Evolutionary conservation across 805 yeast genomes (phyloP).

Genomic region (Yarrowia sp.): DNA sequence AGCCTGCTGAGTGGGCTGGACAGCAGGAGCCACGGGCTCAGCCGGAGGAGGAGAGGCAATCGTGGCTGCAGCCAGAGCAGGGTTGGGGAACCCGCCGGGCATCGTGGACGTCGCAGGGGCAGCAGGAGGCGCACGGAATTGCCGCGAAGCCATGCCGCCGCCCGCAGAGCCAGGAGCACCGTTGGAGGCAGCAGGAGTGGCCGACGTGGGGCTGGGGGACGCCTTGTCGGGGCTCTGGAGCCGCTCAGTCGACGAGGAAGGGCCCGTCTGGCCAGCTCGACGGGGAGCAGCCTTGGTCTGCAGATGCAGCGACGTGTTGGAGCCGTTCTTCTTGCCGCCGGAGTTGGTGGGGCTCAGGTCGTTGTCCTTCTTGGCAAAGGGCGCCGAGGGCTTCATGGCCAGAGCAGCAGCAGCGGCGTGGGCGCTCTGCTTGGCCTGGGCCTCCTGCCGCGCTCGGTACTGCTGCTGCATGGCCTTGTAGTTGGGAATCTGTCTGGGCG

Average conservation of each 20-base stretch:
- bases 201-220: constrained; percentile 4
- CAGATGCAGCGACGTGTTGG: constrained; percentile 19
- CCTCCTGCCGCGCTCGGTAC: constrained; percentile 18
- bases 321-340: constrained; percentile 4
- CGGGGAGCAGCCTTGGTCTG: constrained; percentile 16
- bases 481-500: constrained; percentile 27
- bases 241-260: constrained; percentile 6
- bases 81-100: constrained; percentile 18
- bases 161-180: background rate
- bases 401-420: constrained; percentile 20
- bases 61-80: constrained; percentile 19
- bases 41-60: constrained; percentile 1
- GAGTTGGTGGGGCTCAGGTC: constrained; percentile 13
- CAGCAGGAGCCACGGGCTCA: constrained; percentile 11
- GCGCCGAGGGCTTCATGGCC: constrained; percentile 27
- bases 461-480: constrained; percentile 28
- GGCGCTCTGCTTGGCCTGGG: constrained; percentile 25
- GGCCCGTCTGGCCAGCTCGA: constrained; percentile 16
- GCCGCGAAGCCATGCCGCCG: constrained; percentile 13
- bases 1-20: too few species aligned
- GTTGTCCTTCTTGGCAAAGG: constrained; percentile 14
- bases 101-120: background rate
- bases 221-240: constrained; percentile 11
- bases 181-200: background rate
- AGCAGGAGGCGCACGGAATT: background rate